Percentiles rank a stretch among this genome's conserved stretches.
phyloP scores from a whole-genome alignment of 495 filamentous ascomycete species.

The Cercophora newfieldiana region DNA sequence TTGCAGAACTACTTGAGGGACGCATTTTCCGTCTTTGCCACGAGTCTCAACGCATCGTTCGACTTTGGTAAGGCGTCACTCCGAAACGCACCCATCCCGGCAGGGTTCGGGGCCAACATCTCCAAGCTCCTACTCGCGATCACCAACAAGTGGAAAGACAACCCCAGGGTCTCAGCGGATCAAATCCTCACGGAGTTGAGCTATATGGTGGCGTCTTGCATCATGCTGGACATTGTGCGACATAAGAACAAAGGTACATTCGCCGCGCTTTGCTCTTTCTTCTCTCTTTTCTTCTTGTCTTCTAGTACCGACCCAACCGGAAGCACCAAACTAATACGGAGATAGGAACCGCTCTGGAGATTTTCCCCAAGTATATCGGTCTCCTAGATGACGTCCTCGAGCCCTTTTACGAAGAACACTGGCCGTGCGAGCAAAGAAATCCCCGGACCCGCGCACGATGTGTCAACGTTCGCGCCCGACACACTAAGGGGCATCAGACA shows the following conservation, averaged over 20 bases:
- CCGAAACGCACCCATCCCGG: constrained; percentile 8
- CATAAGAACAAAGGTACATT: constrained; percentile 5
- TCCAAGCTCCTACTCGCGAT: constrained; percentile 8
- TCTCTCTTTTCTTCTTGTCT: not conserved
- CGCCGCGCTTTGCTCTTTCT: not conserved
- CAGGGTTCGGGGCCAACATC: constrained; percentile 5
- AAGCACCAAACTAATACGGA: not conserved
- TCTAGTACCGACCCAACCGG: not conserved
- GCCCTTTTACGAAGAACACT: constrained; percentile 7
- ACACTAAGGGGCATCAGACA: constrained; percentile 7
- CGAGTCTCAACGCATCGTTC: not conserved
- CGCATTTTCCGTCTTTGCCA: constrained; percentile 3
- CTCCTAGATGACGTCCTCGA: not conserved
- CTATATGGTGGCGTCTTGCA: constrained; percentile 12
- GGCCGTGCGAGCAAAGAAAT: constrained; percentile 4
- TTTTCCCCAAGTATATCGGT: constrained; percentile 6
- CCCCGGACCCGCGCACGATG: not conserved
- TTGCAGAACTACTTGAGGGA: constrained; percentile 4
- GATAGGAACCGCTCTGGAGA: constrained; percentile 8
- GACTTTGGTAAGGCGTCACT: constrained; percentile 6
- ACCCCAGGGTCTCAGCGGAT: not conserved
- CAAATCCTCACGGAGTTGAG: constrained; percentile 7
- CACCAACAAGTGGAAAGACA: not conserved
- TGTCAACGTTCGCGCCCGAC: constrained; percentile 6
- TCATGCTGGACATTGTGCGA: constrained; percentile 7